Conservation (phyloP, 768 basidiomycete species). For the Boletus pseudopeckii region DNA sequence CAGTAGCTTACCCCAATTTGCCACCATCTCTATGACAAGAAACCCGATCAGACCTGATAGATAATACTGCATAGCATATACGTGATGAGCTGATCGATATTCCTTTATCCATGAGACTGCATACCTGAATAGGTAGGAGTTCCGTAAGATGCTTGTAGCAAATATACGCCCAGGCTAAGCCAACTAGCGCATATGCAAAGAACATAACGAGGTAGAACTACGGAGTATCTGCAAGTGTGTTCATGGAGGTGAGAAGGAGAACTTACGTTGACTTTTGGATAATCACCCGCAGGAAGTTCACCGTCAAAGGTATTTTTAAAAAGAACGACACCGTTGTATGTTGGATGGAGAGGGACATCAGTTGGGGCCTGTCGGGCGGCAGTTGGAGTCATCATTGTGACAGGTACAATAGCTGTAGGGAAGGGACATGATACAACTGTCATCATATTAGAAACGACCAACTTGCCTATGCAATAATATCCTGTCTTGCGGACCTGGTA, state of each 20-base stretch:
- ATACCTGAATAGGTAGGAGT: constrained; percentile 82
- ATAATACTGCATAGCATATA: constrained; percentile 60
- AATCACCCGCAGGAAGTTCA: constrained; percentile 86
- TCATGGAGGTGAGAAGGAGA: neutral
- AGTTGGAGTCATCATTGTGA: constrained; percentile 61
- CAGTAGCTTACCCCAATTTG: constrained; percentile 68
- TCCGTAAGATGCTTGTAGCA: constrained; percentile 81
- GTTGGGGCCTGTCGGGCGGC: constrained; percentile 38
- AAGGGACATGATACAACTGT: constrained; percentile 1
- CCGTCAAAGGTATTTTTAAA: constrained; percentile 91
- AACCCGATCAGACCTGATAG: constrained; percentile 84
- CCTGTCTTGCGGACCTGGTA: constrained; percentile 85
- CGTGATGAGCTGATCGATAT: constrained; percentile 1
- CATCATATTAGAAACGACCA: neutral
- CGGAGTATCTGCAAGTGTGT: neutral
- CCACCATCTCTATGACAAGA: constrained; percentile 91
- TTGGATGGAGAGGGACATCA: constrained; percentile 65
- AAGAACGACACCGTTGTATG: constrained; percentile 73
- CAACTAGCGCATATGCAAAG: constrained; percentile 69
- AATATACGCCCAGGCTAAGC: constrained; percentile 73
- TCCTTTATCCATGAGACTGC: constrained; percentile 9
- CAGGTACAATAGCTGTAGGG: constrained; percentile 73
- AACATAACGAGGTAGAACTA: constrained; percentile 90
- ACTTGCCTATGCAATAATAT: constrained; percentile 93
- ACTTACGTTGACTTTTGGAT: constrained; percentile 93